These are phyloP conservation scores for Clathrus columnatus DNA, from an alignment of 768 basidiomycete genomes.

Conservation along the genomic window DNA sequence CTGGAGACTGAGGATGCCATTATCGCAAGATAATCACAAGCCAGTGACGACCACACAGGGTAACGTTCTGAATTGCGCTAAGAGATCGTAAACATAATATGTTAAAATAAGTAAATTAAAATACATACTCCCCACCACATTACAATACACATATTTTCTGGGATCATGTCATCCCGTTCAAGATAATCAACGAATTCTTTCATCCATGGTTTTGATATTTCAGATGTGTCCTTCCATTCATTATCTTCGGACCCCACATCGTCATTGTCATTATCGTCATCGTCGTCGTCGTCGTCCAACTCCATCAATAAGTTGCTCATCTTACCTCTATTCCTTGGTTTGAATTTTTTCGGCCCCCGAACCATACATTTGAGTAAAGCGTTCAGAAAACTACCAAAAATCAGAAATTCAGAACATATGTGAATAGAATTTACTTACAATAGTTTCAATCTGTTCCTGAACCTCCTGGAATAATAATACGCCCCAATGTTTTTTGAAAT, in stretches of 20 bases:
- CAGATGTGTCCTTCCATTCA: background rate
- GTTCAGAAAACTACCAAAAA: slow-evolving; percentile 13
- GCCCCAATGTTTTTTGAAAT: slow-evolving; percentile 23
- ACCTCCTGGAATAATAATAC: slow-evolving; percentile 14
- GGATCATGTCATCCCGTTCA: slow-evolving; percentile 12
- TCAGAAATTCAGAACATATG: too few species aligned
- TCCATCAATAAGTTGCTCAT: slow-evolving; percentile 4
- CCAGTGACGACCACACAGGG: slow-evolving; percentile 29
- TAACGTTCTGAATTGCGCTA: slow-evolving; percentile 22
- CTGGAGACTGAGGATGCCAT: slow-evolving; percentile 32
- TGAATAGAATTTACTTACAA: slow-evolving; percentile 15
- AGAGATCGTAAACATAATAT: background rate
- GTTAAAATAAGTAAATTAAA: background rate
- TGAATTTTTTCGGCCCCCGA: background rate
- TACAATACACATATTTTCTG: slow-evolving; percentile 17
- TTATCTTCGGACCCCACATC: background rate
- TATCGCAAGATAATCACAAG: slow-evolving; percentile 29
- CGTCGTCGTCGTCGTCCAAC: slow-evolving; percentile 12
- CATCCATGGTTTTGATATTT: slow-evolving; percentile 12
- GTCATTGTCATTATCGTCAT: too few species aligned
- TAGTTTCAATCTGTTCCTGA: slow-evolving; percentile 12
- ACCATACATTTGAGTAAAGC: slow-evolving; percentile 3
- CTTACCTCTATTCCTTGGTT: background rate
- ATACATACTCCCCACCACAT: slow-evolving; percentile 29
- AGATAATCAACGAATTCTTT: slow-evolving; percentile 21